phyloP scores from a whole-genome alignment of 2,329 filamentous ascomycete genomes.

The Colletotrichum karsti region DNA sequence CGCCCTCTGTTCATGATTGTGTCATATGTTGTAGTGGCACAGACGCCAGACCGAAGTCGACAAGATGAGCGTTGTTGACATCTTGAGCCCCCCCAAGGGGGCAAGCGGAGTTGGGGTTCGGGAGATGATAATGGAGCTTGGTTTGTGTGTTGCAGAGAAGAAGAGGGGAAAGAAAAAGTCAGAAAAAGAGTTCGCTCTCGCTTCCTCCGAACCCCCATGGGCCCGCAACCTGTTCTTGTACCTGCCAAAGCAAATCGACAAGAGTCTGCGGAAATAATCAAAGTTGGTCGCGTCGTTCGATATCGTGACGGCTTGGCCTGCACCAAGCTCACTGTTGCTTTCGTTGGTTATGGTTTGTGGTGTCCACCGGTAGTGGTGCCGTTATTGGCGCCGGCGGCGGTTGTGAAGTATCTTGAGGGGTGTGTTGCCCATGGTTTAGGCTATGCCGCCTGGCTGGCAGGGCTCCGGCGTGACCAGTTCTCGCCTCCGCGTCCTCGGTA shows the following conservation, averaged over 20 bases:
- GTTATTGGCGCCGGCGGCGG: too few relatives aligned
- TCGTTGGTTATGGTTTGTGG: slow-evolving; percentile 2
- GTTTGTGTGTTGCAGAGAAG: neutral
- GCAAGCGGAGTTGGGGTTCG: neutral
- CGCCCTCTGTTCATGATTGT: neutral
- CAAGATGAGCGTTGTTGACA: neutral
- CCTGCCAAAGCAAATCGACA: slow-evolving; percentile 6
- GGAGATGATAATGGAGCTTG: neutral
- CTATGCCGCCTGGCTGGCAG: slow-evolving; percentile 25
- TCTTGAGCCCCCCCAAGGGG: neutral
- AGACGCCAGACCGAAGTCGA: slow-evolving; percentile 16
- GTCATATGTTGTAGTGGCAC: slow-evolving; percentile 8
- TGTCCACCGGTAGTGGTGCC: neutral
- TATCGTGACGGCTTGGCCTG: neutral
- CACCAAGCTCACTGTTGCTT: neutral
- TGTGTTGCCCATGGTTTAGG: neutral
- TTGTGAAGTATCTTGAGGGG: neutral
- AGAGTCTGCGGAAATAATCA: slow-evolving; percentile 8
- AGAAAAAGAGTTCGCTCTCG: slow-evolving; percentile 11
- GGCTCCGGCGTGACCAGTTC: slow-evolving; percentile 46
- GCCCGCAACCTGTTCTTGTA: neutral
- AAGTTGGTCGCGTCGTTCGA: slow-evolving; percentile 3
- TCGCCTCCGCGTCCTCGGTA: slow-evolving; percentile 51
- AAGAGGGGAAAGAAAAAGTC: slow-evolving; percentile 13
- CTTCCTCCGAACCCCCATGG: neutral